Base-by-base conservation (phyloP, 352 stramenopile species). In the Peronospora tabacina region DNA sequence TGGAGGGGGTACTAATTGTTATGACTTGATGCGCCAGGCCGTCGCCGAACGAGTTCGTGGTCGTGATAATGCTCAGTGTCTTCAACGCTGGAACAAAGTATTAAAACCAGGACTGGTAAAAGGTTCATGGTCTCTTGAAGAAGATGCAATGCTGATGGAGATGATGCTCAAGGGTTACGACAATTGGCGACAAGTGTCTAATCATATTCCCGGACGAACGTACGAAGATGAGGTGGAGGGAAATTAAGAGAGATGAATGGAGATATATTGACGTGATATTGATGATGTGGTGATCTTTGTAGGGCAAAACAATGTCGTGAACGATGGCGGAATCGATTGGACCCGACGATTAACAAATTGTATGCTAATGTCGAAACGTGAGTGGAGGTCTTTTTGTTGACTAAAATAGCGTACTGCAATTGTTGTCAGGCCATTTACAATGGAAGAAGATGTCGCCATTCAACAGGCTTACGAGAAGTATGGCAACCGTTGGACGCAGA, bases 261-360 rank as follows among this genome's bases (percentile, higher is more conserved):
- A 34, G 13, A 19, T 12, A 19, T 8, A 19, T 13, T 29, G 16
- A 7, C 13, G 12, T 33, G 38, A 12, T 19, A 5, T 26, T 26
- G 22, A 26, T 26, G 11, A 34, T 29, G 12, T 44, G 34, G 11
- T 50, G 19, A 12, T 40, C 30, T 19, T 32, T 38, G 37, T 43
- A 92, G 78, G 11, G 79, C 83, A 0, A 98, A 98, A 62, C 95
- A 98, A 61, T 98, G 95, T 51, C 85, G 95, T 17, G 94, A 98
- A 58, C 91, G 95, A 29, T 98, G 94, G 86, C 74, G 96, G 36
- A 98, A 98, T 66, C 93, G 97, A 52, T 65, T 98, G 47, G 91
- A 98, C 65, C 95, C 95, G 11, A 93, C 82, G 44, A 87, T 97
- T 57, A 93, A 90, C 63, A 90, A 89, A 69, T 70, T 72, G 80